These are phyloP conservation scores for Podospora australis DNA, from an alignment of 495 filamentous ascomycete genomes.

Conservation along the genomic window DNA sequence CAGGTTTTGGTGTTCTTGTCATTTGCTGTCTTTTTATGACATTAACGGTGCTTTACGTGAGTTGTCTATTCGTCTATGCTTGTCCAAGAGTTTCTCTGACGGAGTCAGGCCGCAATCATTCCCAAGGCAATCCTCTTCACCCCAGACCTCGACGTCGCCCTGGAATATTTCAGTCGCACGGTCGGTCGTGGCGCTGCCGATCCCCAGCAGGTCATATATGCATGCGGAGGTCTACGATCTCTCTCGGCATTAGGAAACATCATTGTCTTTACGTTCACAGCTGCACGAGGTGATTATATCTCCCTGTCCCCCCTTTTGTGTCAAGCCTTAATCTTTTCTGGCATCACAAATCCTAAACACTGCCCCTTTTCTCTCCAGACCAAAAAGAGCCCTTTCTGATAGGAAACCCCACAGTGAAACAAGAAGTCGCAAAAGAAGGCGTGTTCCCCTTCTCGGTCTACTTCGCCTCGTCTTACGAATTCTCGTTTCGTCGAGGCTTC, in stretches of 20 bases:
- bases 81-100: not conserved
- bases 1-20: conserved; percentile 43
- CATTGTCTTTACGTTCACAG: conserved; percentile 20
- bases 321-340: no score
- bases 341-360: no score
- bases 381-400: not conserved
- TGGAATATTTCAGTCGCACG: conserved; percentile 16
- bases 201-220: conserved; percentile 23
- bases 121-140: conserved; percentile 12
- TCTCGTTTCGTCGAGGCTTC: conserved; percentile 15
- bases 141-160: conserved; percentile 7
- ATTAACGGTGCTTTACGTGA: conserved; percentile 9
- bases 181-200: conserved; percentile 2
- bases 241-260: conserved; percentile 16
- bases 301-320: no score
- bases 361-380: no score
- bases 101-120: conserved; percentile 12
- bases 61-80: not conserved
- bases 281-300: conserved; percentile 1
- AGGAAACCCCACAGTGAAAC: conserved; percentile 7
- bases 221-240: conserved; percentile 7
- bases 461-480: conserved; percentile 14
- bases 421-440: conserved; percentile 18
- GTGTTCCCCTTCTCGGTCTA: conserved; percentile 13
- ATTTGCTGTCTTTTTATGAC: conserved; percentile 8